These are phyloP conservation scores for Sporothrix variecibatus DNA, from an alignment of 2,329 filamentous ascomycete genomes.

Conservation along the genomic window DNA sequence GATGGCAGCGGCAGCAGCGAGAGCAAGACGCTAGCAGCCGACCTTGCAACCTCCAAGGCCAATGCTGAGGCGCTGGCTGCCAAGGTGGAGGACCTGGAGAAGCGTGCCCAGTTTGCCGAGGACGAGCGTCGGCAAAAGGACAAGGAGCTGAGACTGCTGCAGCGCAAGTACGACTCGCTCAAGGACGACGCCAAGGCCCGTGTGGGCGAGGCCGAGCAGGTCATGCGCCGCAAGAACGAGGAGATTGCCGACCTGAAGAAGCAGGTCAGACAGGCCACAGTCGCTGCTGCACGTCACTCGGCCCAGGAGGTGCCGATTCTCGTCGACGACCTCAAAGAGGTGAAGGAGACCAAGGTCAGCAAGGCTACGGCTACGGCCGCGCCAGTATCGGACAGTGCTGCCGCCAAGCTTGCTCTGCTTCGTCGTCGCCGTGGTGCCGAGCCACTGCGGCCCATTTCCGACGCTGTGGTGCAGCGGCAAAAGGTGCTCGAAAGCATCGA, in stretches of 20 bases:
- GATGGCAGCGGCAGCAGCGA: slow-evolving; percentile 43
- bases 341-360: background rate
- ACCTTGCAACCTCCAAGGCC: slow-evolving; percentile 35
- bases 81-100: slow-evolving; percentile 37
- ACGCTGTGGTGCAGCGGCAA: background rate
- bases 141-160: slow-evolving; percentile 54
- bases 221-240: slow-evolving; percentile 57
- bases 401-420: background rate
- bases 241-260: slow-evolving; percentile 60
- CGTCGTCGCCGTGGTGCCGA: slow-evolving; percentile 25
- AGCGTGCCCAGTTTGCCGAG: slow-evolving; percentile 37
- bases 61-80: slow-evolving; percentile 35
- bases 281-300: background rate
- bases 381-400: slow-evolving; percentile 9
- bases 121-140: slow-evolving; percentile 45
- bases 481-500: background rate
- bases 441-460: slow-evolving; percentile 25
- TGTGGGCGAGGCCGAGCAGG: slow-evolving; percentile 57
- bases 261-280: slow-evolving; percentile 31
- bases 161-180: slow-evolving; percentile 51
- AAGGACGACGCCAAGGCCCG: slow-evolving; percentile 56
- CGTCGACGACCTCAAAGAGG: background rate
- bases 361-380: background rate
- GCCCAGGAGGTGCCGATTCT: background rate
- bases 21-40: slow-evolving; percentile 38